Evolutionary conservation across 495 filamentous ascomycete species (phyloP).

Genomic region (Aspergillus conjunctus): DNA sequence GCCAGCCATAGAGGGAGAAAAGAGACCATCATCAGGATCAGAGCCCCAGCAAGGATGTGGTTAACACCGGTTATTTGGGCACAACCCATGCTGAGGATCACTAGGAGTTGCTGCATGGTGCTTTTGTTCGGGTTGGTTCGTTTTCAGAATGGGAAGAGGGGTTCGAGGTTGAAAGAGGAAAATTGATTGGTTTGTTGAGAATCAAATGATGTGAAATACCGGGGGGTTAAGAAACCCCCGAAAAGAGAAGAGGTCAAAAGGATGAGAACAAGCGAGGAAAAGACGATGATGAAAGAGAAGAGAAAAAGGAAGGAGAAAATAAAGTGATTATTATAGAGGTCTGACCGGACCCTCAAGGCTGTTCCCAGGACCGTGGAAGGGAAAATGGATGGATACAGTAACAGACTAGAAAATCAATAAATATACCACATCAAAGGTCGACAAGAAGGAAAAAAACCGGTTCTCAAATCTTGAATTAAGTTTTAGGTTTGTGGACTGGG

Average conservation of each 20-base stretch:
- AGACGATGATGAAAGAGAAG: background rate
- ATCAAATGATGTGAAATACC: background rate
- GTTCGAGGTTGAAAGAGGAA: no score
- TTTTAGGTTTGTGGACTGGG: no score
- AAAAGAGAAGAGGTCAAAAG: background rate
- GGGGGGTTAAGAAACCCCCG: background rate
- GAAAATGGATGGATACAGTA: no score
- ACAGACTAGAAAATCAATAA: background rate
- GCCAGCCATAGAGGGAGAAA: conserved; percentile 2
- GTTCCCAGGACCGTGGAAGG: background rate
- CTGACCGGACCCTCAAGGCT: no score
- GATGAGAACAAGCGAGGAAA: background rate
- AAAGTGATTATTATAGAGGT: background rate
- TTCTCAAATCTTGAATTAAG: no score
- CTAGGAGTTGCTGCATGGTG: conserved; percentile 7
- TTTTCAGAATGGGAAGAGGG: background rate
- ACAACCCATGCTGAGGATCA: conserved; percentile 13
- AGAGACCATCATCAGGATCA: background rate
- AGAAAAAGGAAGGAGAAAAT: background rate
- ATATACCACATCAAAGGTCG: no score
- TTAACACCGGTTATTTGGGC: conserved; percentile 2
- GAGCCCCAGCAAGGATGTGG: background rate
- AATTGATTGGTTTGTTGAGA: background rate
- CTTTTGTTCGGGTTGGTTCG: background rate
- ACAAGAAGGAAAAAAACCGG: no score